These are phyloP conservation scores for Hypoxylon sp. DNA, from an alignment of 2,329 filamentous ascomycete species.

Conservation along the genomic window DNA sequence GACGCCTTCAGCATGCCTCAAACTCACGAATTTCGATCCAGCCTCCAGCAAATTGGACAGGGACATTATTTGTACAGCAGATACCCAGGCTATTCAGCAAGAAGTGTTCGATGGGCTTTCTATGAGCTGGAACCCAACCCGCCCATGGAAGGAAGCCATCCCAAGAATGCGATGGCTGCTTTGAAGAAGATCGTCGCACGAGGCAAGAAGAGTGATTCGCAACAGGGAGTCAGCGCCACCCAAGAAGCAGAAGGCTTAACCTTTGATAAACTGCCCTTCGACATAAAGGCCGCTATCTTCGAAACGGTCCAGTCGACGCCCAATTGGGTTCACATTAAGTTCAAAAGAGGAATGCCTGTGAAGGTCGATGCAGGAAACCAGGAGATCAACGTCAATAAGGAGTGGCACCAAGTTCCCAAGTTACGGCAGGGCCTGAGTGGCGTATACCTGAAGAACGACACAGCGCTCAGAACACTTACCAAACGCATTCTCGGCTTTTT, in stretches of 20 bases:
- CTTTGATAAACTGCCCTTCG: constrained; percentile 25
- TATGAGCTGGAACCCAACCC: constrained; percentile 3
- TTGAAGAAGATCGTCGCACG: background rate
- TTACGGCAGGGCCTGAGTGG: constrained; percentile 22
- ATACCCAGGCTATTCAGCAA: background rate
- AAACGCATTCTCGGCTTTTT: background rate
- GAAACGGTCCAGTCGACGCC: constrained; percentile 20
- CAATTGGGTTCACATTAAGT: constrained; percentile 28
- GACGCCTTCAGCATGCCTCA: background rate
- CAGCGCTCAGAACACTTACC: background rate
- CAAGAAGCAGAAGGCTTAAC: background rate
- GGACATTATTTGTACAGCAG: background rate
- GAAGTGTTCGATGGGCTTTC: constrained; percentile 9
- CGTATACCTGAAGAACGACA: background rate
- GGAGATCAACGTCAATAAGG: constrained; percentile 25
- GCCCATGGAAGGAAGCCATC: background rate
- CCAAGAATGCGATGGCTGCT: background rate
- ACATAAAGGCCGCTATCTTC: constrained; percentile 25
- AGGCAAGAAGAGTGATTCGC: background rate
- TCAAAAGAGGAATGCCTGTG: background rate
- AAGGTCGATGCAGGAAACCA: background rate
- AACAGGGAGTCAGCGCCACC: background rate
- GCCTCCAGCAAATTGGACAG: background rate
- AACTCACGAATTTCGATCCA: background rate
- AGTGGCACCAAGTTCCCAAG: constrained; percentile 16